Conservation (phyloP, 371 early-diverging fungal genomes). For the Encephalitozoon cuniculi region DNA sequence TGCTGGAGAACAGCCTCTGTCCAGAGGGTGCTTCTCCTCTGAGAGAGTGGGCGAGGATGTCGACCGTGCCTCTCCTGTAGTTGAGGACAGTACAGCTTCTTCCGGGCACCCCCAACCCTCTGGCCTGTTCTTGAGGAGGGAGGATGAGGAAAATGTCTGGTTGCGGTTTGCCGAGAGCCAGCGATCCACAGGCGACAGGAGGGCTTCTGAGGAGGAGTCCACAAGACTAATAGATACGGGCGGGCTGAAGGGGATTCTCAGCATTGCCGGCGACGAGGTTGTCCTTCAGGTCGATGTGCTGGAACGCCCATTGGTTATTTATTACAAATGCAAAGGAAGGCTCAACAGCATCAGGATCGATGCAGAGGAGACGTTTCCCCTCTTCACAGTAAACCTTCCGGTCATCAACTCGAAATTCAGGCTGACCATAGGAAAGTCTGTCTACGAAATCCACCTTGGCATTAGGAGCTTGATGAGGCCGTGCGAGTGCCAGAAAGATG, state of each 20-base stretch:
- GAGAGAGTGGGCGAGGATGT: not conserved
- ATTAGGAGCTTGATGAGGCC: not conserved
- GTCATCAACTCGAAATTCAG: constrained; percentile 2
- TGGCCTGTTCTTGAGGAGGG: not conserved
- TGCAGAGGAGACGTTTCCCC: constrained; percentile 3
- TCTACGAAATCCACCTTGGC: not conserved
- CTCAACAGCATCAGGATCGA: not conserved
- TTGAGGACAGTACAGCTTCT: not conserved
- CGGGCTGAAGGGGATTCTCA: not conserved
- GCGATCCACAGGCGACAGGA: not conserved
- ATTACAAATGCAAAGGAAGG: not conserved
- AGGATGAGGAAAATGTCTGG: not conserved
- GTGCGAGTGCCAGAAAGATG: not conserved
- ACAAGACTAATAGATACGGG: not conserved
- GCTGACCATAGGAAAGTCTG: constrained; percentile 6
- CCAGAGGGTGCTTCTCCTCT: not conserved
- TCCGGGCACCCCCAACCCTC: not conserved
- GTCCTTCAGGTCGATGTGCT: constrained; percentile 5
- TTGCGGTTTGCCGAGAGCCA: not conserved
- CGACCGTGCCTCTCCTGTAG: not conserved
- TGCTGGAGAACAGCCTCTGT: not conserved
- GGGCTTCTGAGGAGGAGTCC: not conserved
- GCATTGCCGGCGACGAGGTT: not conserved
- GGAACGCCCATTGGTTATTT: not conserved
- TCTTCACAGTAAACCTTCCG: not conserved